Percentiles rank a stretch among this genome's conserved stretches.
Evolutionary conservation across 441 rosid genomes (phyloP).

Genomic region (Breynia disticha): DNA sequence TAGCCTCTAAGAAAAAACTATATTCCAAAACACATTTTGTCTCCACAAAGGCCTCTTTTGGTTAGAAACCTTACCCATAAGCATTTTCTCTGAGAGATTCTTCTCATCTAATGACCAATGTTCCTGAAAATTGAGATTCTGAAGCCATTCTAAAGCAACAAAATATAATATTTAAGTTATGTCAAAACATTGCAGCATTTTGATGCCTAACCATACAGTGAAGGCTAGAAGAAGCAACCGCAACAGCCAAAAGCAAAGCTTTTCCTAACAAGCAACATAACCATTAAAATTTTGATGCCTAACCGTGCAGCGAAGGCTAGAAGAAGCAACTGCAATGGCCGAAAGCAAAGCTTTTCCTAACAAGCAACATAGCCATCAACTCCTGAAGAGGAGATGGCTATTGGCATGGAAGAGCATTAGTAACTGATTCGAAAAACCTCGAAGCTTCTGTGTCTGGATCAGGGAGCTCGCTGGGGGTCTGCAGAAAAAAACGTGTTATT

Average conservation of each 20-base stretch:
- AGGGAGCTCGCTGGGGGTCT: slow-evolving; percentile 73
- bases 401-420: slow-evolving; percentile 17
- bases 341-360: slow-evolving; percentile 1
- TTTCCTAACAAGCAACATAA: slow-evolving; percentile 2
- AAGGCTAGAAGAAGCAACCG: slow-evolving; percentile 1
- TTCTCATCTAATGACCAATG: too few species aligned
- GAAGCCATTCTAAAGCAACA: too few species aligned
- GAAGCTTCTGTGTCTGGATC: slow-evolving; percentile 59
- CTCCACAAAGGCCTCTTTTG: too few species aligned
- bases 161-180: background rate
- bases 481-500: slow-evolving; percentile 22
- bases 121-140: too few species aligned
- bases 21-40: too few species aligned
- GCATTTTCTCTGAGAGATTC: too few species aligned
- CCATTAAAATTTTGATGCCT: background rate
- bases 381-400: slow-evolving; percentile 4
- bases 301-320: background rate
- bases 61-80: too few species aligned
- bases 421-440: slow-evolving; percentile 47
- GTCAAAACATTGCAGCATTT: background rate
- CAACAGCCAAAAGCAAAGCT: background rate
- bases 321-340: background rate
- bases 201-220: background rate
- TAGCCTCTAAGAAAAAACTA: too few species aligned
- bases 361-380: background rate